Evolutionary conservation across 768 basidiomycete species (phyloP).

Genomic region (Artomyces pyxidatus): DNA sequence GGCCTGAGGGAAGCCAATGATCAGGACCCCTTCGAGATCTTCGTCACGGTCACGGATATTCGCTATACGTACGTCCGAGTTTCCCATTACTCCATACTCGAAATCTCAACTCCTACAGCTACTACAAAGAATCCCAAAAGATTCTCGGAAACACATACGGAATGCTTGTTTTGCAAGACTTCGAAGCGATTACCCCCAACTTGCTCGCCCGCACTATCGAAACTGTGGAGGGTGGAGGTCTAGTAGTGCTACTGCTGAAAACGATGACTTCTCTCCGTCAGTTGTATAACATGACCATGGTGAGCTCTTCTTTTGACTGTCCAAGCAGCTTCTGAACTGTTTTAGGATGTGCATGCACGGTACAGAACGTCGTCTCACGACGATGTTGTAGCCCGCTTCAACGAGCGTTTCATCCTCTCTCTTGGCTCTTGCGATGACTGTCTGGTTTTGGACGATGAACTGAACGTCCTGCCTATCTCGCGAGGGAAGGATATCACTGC

Average conservation of each 20-base stretch:
- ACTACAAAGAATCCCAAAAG: slow-evolving; percentile 97
- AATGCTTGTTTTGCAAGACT: slow-evolving; percentile 95
- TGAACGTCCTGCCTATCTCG: slow-evolving; percentile 95
- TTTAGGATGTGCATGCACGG: slow-evolving; percentile 88
- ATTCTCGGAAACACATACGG: slow-evolving; percentile 97
- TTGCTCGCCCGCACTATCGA: slow-evolving; percentile 94
- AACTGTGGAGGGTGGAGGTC: slow-evolving; percentile 93
- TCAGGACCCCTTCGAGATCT: slow-evolving; percentile 96
- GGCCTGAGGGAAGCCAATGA: slow-evolving; percentile 92
- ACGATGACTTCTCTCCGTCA: slow-evolving; percentile 92
- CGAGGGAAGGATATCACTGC: slow-evolving; percentile 87
- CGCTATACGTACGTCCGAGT: slow-evolving; percentile 73
- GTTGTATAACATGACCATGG: slow-evolving; percentile 86
- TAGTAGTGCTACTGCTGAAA: slow-evolving; percentile 84
- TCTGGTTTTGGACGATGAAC: slow-evolving; percentile 92
- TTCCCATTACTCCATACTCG: not conserved
- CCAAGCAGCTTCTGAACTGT: not conserved
- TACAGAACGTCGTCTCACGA: slow-evolving; percentile 91
- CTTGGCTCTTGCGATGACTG: slow-evolving; percentile 90
- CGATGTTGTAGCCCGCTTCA: slow-evolving; percentile 88
- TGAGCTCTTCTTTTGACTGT: slow-evolving; percentile 17
- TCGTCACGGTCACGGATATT: slow-evolving; percentile 97
- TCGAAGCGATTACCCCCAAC: slow-evolving; percentile 97
- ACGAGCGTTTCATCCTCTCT: slow-evolving; percentile 97
- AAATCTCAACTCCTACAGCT: slow-evolving; percentile 28